Percentiles rank a stretch among this genome's conserved stretches.
Conservation (phyloP, 176 grass and related monocot genomes). For the Neostapfia colusana region DNA sequence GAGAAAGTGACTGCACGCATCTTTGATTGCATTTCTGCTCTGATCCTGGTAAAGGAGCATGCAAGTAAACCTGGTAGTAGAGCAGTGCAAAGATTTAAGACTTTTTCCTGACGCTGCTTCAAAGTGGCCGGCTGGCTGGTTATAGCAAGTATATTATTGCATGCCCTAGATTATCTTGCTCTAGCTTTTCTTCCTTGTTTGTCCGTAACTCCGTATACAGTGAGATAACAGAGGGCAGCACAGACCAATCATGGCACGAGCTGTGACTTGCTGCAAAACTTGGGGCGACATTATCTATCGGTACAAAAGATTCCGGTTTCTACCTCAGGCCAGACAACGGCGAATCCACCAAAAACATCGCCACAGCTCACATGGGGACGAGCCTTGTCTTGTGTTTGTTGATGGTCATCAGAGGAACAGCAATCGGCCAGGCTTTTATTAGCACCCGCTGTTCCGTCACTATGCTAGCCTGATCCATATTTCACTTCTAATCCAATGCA, state of each 20-base stretch:
- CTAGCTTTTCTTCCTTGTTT: background rate
- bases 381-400: constrained; percentile 50
- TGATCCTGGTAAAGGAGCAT: background rate
- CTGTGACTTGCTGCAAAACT: background rate
- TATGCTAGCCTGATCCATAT: background rate
- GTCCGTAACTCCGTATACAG: background rate
- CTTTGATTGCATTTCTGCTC: constrained; percentile 19
- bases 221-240: background rate
- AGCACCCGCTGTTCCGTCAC: constrained; percentile 27
- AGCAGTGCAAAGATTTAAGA: constrained; percentile 27
- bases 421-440: constrained; percentile 13
- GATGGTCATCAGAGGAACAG: constrained; percentile 29
- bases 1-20: constrained; percentile 23
- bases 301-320: background rate
- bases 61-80: constrained; percentile 16
- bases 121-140: constrained; percentile 8
- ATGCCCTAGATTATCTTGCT: background rate
- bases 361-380: constrained; percentile 28
- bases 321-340: background rate
- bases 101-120: constrained; percentile 6
- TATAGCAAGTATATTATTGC: too few species aligned
- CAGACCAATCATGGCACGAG: constrained; percentile 22
- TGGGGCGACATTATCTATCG: background rate
- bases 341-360: constrained; percentile 34
- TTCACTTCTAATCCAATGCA: background rate